A percentile compares a stretch with the other conserved stretches of the same genome.
Evolutionary conservation across 73 alveolate genomes (phyloP).

Genomic region (Paramecium pentaurelia): DNA sequence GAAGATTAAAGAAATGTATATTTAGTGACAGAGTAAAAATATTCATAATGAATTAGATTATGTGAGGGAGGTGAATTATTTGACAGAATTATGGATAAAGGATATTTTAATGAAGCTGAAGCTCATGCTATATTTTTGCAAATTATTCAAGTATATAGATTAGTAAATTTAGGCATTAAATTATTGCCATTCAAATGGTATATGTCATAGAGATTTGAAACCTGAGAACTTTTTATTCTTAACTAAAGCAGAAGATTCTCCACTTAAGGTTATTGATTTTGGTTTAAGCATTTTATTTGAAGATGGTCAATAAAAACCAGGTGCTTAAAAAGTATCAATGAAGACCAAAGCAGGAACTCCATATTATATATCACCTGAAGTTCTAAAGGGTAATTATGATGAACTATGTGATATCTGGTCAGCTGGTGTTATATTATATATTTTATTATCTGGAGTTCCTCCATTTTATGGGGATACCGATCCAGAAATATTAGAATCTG

Average conservation of each 20-base stretch:
- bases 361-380: slow-evolving; percentile 75
- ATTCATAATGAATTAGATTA: background rate
- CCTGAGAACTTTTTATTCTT: slow-evolving; percentile 75
- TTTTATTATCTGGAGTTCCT: slow-evolving; percentile 72
- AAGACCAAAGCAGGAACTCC: slow-evolving; percentile 71
- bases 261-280: slow-evolving; percentile 67
- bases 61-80: slow-evolving; percentile 84
- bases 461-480: slow-evolving; percentile 76
- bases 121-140: slow-evolving; percentile 65
- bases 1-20: slow-evolving; percentile 75
- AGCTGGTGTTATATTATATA: slow-evolving; percentile 75
- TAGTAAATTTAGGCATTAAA: slow-evolving; percentile 57
- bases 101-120: slow-evolving; percentile 66
- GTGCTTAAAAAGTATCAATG: slow-evolving; percentile 56
- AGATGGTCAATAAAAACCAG: slow-evolving; percentile 10
- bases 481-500: slow-evolving; percentile 65
- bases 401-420: slow-evolving; percentile 76
- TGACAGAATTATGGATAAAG: slow-evolving; percentile 65
- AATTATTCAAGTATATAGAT: slow-evolving; percentile 52
- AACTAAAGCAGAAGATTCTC: slow-evolving; percentile 60
- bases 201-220: slow-evolving; percentile 78
- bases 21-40: slow-evolving; percentile 72
- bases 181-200: slow-evolving; percentile 74
- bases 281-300: slow-evolving; percentile 71
- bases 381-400: slow-evolving; percentile 69